These are phyloP conservation scores for Wickerhamomyces chambardii DNA, from an alignment of 805 yeast genomes.

Conservation along the genomic window DNA sequence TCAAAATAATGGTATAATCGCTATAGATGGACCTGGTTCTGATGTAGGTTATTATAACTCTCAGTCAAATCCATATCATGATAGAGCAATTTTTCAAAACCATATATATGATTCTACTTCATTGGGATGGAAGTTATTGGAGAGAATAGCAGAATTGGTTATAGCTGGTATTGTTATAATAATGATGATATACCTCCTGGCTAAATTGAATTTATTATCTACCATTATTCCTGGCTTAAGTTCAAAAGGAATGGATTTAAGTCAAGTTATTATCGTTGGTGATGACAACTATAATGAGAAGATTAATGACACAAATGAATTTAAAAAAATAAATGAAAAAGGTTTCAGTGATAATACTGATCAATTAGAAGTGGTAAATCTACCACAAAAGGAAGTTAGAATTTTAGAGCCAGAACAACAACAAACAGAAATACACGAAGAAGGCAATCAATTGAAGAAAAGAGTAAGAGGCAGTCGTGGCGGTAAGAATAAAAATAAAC, in stretches of 20 bases:
- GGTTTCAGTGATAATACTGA: not conserved
- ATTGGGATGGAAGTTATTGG: too few relatives aligned
- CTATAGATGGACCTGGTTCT: too few relatives aligned
- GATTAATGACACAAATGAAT: not conserved
- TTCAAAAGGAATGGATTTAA: conserved; percentile 22
- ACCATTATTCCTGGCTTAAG: conserved; percentile 21
- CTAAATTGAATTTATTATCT: conserved; percentile 22
- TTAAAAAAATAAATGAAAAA: not conserved
- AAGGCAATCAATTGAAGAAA: conserved; percentile 33
- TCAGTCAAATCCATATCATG: too few relatives aligned
- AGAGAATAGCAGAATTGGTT: too few relatives aligned
- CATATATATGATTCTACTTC: too few relatives aligned
- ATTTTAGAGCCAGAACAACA: conserved; percentile 19
- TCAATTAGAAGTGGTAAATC: not conserved
- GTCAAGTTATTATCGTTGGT: conserved; percentile 8
- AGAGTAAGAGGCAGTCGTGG: conserved; percentile 85
- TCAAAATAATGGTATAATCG: too few relatives aligned
- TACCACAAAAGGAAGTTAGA: conserved; percentile 15
- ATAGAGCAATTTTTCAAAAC: too few relatives aligned
- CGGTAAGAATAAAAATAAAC: conserved; percentile 49
- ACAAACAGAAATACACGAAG: conserved; percentile 9
- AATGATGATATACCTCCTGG: conserved; percentile 17
- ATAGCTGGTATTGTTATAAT: too few relatives aligned
- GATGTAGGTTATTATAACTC: too few relatives aligned
- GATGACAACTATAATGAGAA: conserved; percentile 5